Conservation (phyloP, 1,284 basidiomycete genomes). For the Puccinia horiana region DNA sequence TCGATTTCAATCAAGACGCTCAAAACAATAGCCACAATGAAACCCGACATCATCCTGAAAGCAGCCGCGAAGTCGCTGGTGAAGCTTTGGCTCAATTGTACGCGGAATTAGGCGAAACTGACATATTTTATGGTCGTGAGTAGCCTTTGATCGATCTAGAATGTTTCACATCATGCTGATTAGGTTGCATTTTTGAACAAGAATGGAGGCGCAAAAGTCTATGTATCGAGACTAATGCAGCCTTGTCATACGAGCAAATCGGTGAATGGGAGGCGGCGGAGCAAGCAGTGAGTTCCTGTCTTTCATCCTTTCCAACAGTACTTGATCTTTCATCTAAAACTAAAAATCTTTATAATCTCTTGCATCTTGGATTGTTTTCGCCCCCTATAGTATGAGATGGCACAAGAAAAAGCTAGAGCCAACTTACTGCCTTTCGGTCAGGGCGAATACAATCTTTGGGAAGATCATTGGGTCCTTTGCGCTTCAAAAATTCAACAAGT, state of each 20-base stretch:
- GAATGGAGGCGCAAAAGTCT: slow-evolving; percentile 86
- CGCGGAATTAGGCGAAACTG: slow-evolving; percentile 92
- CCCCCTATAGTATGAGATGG: slow-evolving; percentile 71
- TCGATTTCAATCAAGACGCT: slow-evolving; percentile 42
- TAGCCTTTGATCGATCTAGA: not conserved
- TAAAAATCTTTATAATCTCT: not conserved
- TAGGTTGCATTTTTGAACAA: not conserved
- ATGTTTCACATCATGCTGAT: slow-evolving; percentile 10
- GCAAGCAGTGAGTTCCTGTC: slow-evolving; percentile 61
- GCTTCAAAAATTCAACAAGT: slow-evolving; percentile 86
- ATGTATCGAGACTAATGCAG: slow-evolving; percentile 87
- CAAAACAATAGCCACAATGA: not conserved
- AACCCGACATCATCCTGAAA: slow-evolving; percentile 63
- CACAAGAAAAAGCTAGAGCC: slow-evolving; percentile 80
- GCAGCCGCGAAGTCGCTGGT: slow-evolving; percentile 78
- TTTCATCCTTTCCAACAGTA: not conserved
- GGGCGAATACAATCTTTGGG: slow-evolving; percentile 95
- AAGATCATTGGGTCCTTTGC: slow-evolving; percentile 97
- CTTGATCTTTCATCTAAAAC: not conserved
- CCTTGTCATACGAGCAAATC: slow-evolving; percentile 91
- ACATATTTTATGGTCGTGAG: slow-evolving; percentile 83
- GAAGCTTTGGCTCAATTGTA: slow-evolving; percentile 94
- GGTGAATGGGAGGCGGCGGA: slow-evolving; percentile 96
- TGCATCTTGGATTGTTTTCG: not conserved
- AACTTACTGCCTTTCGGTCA: slow-evolving; percentile 89